Base-by-base conservation (phyloP, 225 moss, liverwort and hornwort genomes). In the Thuidium tamariscinum region DNA sequence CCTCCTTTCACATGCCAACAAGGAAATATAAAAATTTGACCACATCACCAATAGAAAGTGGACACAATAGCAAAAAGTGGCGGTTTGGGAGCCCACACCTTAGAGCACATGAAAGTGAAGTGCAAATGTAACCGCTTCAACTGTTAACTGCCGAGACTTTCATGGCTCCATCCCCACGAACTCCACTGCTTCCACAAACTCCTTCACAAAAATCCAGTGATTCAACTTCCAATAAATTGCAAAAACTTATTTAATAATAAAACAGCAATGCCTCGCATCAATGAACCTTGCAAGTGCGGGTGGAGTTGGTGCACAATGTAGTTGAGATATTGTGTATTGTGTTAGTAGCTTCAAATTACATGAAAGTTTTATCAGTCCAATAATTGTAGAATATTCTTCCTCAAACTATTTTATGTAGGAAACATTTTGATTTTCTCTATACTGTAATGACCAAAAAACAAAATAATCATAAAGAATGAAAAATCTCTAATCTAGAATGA, bases 41-140 rank as follows among this genome's bases (percentile, higher is more conserved):
- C 3, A 19, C 0, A 30, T 2, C 8, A 30, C 1, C 29, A 18
- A 10, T 71, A 71, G 4, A 44, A 25, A 46, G 1, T 71, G 16
- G 37, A 23, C 37, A 6, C 7, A 36, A 37, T 37, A 21, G 23
- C 37, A 66, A 66, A 65, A 36, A 66, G 20, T n/a, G 36, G 3
- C 20, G 20, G 36, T 66, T 27, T 27, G 8, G 9, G 8, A 8
- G 5, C 27, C 27, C 12, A 14, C 70, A 42, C 16, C 9, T 71
- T 7, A 18, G 13, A 26, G 32, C 46, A 26, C 75, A 67, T 42
- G 77, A 61, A 77, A 89, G 42, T 64, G 34, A 7, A 74, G 34
- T 57, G 23, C 78, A 69, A 89, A 73, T 36, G 57, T 77, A 93
- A 91, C 92, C 56, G 88, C 74, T 86, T 65, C 37, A 92, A 92